Conservation (phyloP, 1,284 basidiomycete species). For the Sporisorium exsertum region DNA sequence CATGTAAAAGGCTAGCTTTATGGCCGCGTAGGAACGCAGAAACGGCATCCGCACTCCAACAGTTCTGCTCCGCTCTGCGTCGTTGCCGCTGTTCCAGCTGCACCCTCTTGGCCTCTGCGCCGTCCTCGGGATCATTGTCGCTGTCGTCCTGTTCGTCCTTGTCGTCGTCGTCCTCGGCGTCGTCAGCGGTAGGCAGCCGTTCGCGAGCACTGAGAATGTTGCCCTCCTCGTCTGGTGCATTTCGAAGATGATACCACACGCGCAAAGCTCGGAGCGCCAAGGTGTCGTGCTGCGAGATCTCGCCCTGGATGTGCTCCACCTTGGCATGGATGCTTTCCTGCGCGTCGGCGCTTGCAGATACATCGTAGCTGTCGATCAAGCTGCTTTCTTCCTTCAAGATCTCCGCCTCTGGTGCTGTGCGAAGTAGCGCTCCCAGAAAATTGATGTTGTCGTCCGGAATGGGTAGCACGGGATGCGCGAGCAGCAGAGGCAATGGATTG, state of each 20-base stretch:
- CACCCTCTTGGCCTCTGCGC: conserved; percentile 8
- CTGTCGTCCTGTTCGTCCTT: conserved; percentile 17
- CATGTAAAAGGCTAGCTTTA: conserved; percentile 3
- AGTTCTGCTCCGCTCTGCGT: conserved; percentile 25
- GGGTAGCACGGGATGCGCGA: conserved; percentile 54
- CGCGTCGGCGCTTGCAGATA: conserved; percentile 1
- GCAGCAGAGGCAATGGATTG: conserved; percentile 43
- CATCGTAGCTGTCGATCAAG: conserved; percentile 47
- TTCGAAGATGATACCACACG: conserved; percentile 55
- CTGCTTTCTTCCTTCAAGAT: conserved; percentile 40
- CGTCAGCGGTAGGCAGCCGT: conserved; percentile 35
- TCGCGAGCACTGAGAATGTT: conserved; percentile 52
- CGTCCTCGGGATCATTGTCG: conserved; percentile 44
- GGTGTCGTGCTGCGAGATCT: conserved; percentile 51
- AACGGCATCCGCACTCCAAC: conserved; percentile 37
- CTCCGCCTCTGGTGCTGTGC: conserved; percentile 58
- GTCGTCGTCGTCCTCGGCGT: conserved; percentile 37
- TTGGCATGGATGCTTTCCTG: conserved; percentile 18
- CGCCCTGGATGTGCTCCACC: conserved; percentile 29
- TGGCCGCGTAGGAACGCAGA: conserved; percentile 42
- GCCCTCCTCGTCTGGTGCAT: conserved; percentile 57
- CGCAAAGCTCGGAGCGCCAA: conserved; percentile 48
- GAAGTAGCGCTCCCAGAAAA: conserved; percentile 58
- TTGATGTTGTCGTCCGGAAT: conserved; percentile 59
- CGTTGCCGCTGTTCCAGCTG: conserved; percentile 24